Evolutionary conservation across 2,329 filamentous ascomycete genomes (phyloP), one percentile per base, ranked within the genome.

Genomic region (Ascochyta koolunga): DNA sequence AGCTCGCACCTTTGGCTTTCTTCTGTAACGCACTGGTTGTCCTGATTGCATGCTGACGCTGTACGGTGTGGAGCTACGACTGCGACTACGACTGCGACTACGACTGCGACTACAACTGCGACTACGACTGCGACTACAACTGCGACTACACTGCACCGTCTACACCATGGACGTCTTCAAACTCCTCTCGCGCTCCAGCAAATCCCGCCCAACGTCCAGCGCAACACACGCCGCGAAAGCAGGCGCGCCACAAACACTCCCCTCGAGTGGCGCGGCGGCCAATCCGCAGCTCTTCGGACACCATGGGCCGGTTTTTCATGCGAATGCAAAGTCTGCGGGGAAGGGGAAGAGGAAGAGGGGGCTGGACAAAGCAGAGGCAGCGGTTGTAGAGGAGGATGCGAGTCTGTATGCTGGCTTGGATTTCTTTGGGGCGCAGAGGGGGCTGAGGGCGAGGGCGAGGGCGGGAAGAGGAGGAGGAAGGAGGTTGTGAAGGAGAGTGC

Each of bases 141-240:
- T 29, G 27, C 27, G 27, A 9, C 4, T n/a, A n/a, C n/a, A n/a
- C 11, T 13, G 11, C 8, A 13, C 10, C 10, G 2, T 27, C 24
- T 27, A 8, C 24, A 13, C 27, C 19, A 90, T 90, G 88, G 88
- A 92, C 75, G 86, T 91, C 49, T 79, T 91, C 68, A 90, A 87
- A 67, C 78, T 92, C 27, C 78, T 92, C 54, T 90, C 89, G 31
- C 83, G 89, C 44, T 88, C 88, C 52, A 86, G 85, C 3, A 90
- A 89, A 65, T 29, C 51, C 29, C 77, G 80, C 13, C n/a, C n/a
- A n/a, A n/a, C n/a, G n/a, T n/a, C n/a, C n/a, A n/a, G n/a, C n/a
- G n/a, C n/a, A n/a, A n/a, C n/a, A n/a, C n/a, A n/a, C n/a, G n/a
- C n/a, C n/a, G 68, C 78, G 52, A 79, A 76, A 43, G 22, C 38